Conservation (phyloP, 179 eudicot species). For the Drosera spatulata region DNA sequence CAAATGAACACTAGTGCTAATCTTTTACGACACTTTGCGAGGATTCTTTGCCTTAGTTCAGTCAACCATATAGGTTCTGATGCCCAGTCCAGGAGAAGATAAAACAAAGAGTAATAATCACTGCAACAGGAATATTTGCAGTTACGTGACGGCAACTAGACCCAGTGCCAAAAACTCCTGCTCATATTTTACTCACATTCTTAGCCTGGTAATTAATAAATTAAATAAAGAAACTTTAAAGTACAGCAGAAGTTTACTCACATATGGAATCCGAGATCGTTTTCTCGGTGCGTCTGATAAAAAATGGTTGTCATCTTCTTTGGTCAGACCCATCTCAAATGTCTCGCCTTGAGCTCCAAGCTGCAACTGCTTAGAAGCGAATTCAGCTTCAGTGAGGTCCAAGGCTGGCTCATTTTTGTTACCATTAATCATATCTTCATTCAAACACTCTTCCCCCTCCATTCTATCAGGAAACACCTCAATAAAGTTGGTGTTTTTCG, state of each 20-base stretch:
- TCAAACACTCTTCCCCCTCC: conserved; percentile 15
- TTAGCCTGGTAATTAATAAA: not conserved
- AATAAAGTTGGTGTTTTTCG: conserved; percentile 6
- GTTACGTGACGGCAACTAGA: no score
- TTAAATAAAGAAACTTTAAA: not conserved
- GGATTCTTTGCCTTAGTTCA: no score
- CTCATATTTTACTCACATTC: not conserved
- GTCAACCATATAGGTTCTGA: no score
- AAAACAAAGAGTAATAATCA: no score
- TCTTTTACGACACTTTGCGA: no score
- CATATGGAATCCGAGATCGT: conserved; percentile 29
- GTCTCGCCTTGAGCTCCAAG: conserved; percentile 12
- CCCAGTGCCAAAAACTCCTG: no score
- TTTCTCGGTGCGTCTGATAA: conserved; percentile 27
- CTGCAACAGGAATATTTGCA: no score
- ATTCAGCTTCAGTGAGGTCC: not conserved
- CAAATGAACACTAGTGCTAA: no score
- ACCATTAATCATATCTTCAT: conserved; percentile 14
- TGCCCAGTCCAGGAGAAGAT: no score
- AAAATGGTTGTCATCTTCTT: conserved; percentile 14
- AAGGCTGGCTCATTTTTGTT: conserved; percentile 5
- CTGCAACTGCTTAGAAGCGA: conserved; percentile 11
- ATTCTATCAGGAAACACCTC: conserved; percentile 13
- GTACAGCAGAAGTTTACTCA: conserved; percentile 3
- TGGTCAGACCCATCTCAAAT: conserved; percentile 13